Evolutionary conservation across 2,329 filamentous ascomycete genomes (phyloP).

Genomic region (Penicillium concentricum): DNA sequence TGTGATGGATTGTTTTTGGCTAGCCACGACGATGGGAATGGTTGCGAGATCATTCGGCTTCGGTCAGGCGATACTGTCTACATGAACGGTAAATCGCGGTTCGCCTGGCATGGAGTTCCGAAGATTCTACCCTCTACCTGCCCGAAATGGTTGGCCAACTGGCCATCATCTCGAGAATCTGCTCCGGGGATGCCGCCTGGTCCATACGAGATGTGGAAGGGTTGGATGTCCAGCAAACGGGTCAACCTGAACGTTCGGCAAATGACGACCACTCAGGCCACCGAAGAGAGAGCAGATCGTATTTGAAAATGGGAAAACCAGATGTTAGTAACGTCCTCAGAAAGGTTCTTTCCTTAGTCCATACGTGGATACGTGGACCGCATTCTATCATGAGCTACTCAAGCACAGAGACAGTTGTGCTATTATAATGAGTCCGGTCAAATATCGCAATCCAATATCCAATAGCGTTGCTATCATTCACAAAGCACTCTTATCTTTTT

Average conservation of each 20-base stretch:
- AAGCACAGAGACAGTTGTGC: neutral
- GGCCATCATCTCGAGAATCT: conserved; percentile 59
- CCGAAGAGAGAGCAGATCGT: neutral
- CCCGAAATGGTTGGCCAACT: conserved; percentile 69
- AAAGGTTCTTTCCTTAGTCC: too few relatives aligned
- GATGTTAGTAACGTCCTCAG: neutral
- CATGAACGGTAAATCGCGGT: conserved; percentile 78
- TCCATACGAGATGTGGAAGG: conserved; percentile 67
- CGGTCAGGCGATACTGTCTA: conserved; percentile 86
- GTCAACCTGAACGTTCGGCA: conserved; percentile 92
- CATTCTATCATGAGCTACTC: too few relatives aligned
- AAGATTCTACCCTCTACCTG: conserved; percentile 79
- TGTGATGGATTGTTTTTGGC: conserved; percentile 90
- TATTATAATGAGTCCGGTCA: neutral
- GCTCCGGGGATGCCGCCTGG: conserved; percentile 32
- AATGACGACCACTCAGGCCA: conserved; percentile 60
- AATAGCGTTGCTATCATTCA: neutral
- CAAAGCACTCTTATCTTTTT: neutral
- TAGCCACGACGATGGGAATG: conserved; percentile 57
- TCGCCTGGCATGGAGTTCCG: conserved; percentile 94
- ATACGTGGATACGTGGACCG: neutral
- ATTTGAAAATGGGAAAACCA: neutral
- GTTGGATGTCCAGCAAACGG: conserved; percentile 85
- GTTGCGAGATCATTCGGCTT: conserved; percentile 59
- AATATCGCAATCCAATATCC: neutral